phyloP scores from a whole-genome alignment of 345 rosid genomes.

The Brassica rapa region DNA sequence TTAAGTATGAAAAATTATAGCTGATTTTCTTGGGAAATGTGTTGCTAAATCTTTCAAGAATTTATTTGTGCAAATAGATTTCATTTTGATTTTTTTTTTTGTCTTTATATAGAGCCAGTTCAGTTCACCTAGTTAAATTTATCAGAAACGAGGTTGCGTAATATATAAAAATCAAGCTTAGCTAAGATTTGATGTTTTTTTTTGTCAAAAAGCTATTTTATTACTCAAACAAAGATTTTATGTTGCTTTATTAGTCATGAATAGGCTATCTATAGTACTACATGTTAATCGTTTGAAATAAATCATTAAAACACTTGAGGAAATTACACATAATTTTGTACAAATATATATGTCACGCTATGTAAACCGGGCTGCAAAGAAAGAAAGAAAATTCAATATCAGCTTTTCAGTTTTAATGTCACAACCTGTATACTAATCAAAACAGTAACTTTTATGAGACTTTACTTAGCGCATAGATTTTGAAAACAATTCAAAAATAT shows the following conservation, averaged over 20 bases:
- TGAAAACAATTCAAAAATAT: too few species aligned
- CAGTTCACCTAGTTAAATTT: background rate
- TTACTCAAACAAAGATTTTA: background rate
- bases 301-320: background rate
- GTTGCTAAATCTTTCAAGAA: background rate
- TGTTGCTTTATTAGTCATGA: conserved; percentile 19
- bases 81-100: background rate
- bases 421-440: background rate
- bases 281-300: background rate
- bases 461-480: too few species aligned
- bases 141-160: conserved; percentile 9
- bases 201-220: too few species aligned
- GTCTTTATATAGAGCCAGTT: background rate
- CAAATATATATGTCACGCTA: background rate
- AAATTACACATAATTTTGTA: background rate
- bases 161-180: background rate
- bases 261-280: conserved; percentile 5
- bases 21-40: background rate
- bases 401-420: background rate
- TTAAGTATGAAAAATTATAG: background rate
- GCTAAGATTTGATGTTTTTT: background rate
- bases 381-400: background rate
- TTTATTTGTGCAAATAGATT: background rate
- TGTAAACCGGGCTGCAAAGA: background rate
- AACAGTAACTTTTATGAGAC: background rate